Conservation (phyloP, 768 basidiomycete species). For the Rhizopogon vulgaris region DNA sequence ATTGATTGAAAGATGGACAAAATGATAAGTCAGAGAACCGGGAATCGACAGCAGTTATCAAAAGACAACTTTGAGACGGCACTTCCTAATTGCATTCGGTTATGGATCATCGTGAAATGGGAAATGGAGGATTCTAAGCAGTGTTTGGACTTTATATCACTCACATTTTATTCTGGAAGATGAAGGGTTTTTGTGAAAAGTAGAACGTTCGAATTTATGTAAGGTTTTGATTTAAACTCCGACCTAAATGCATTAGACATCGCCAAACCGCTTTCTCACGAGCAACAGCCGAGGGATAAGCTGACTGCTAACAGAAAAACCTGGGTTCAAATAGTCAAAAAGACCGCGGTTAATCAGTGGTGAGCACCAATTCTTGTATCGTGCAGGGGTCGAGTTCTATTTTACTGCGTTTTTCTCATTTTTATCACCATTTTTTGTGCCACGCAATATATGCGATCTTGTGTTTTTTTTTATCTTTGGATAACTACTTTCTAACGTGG, state of each 20-base stretch:
- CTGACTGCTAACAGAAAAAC: constrained; percentile 23
- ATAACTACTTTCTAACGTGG: constrained; percentile 25
- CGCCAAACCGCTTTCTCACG: constrained; percentile 27
- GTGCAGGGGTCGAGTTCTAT: constrained; percentile 1
- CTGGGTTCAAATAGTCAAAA: constrained; percentile 7
- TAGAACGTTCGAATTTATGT: background rate
- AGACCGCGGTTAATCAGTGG: constrained; percentile 8
- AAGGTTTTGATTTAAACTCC: constrained; percentile 20
- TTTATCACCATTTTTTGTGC: constrained; percentile 6
- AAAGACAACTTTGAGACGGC: constrained; percentile 25
- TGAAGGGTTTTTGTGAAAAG: too few species aligned
- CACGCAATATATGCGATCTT: constrained; percentile 11
- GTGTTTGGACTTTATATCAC: background rate
- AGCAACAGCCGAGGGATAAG: constrained; percentile 31
- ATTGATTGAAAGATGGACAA: background rate
- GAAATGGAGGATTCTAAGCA: background rate
- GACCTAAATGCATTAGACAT: constrained; percentile 20
- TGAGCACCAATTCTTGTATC: constrained; percentile 18
- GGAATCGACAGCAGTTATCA: constrained; percentile 25
- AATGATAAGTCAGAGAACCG: constrained; percentile 26
- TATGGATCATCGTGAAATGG: constrained; percentile 19
- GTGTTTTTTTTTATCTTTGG: constrained; percentile 26
- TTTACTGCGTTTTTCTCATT: constrained; percentile 11
- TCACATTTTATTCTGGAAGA: constrained; percentile 8
- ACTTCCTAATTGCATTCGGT: constrained; percentile 33